phyloP scores from a whole-genome alignment of 768 basidiomycete genomes.

The Boletus edulis region DNA sequence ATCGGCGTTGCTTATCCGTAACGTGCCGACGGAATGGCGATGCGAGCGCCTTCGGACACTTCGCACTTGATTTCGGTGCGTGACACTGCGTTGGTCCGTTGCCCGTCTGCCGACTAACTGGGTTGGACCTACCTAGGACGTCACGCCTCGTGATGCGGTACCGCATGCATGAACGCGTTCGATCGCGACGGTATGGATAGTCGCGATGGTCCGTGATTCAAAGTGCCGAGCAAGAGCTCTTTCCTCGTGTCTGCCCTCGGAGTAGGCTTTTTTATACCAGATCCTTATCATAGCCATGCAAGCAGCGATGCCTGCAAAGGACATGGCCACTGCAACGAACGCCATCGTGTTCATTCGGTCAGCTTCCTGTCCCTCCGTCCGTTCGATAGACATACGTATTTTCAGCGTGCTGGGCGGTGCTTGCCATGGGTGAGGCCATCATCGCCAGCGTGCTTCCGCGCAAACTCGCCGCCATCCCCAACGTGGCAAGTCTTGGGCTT shows the following conservation, averaged over 20 bases:
- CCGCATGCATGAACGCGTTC: not conserved
- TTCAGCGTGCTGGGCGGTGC: conserved; percentile 67
- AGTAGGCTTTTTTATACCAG: conserved; percentile 58
- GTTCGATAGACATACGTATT: no score
- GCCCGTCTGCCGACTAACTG: not conserved
- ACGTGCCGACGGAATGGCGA: no score
- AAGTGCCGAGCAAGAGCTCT: conserved; percentile 61
- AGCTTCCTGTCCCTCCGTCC: no score
- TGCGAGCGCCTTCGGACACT: no score
- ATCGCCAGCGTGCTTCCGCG: conserved; percentile 50
- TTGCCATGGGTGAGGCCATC: conserved; percentile 71
- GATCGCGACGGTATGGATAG: not conserved
- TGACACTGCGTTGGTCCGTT: not conserved
- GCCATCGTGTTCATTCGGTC: conserved; percentile 71
- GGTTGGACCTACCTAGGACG: not conserved
- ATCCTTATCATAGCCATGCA: conserved; percentile 68
- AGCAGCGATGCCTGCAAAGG: conserved; percentile 80
- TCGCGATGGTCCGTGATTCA: not conserved
- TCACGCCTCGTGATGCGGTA: not conserved
- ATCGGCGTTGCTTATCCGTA: no score
- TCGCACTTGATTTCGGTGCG: conserved; percentile 26
- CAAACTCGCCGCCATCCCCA: conserved; percentile 35
- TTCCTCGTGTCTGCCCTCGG: conserved; percentile 61
- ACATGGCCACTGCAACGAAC: conserved; percentile 81
- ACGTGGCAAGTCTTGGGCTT: conserved; percentile 18